Evolutionary conservation across 106 monocot species (phyloP), one percentile per base, ranked within the genome.

Genomic region (Cymbidium sinense): DNA sequence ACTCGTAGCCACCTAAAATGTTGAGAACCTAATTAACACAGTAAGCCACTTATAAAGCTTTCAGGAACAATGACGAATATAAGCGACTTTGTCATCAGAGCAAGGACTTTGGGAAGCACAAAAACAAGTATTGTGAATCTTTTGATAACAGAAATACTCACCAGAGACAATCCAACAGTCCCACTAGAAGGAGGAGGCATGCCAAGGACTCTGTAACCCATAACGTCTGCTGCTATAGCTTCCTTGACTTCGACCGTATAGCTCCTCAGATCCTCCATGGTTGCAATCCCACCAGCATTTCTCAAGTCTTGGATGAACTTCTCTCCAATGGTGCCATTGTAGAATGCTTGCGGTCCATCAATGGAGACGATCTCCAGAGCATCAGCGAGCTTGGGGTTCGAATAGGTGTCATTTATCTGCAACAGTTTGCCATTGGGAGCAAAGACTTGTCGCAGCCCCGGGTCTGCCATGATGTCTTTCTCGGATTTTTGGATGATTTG

Each of bases 121-220:
- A 47, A 47, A 11, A 47, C 13, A 13, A 39, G 37, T 39, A 39
- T 39, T 39, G 37, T 39, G 0, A 39, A 39, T 39, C 3, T 39
- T n/a, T 39, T 47, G 11, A 47, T 47, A 23, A 23, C 28, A 50
- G 70, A 50, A 83, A 88, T 25, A 74, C 86, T 84, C 34, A 99
- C 99, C 88, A 99, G 50, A 21, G 94, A 43, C 81, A 99, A 79
- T 67, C 99, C 94, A 44, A 94, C 79, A n/a, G 92, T 90, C 36
- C 99, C 99, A 76, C 86, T 85, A 20, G 99, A 99, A 8, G 95
- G 99, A 0, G 89, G 95, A 6, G 94, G 99, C 99, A 99, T 92
- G 18, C 99, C 99, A 44, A 92, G 77, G 34, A 99, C 70, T 15
- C 71, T 90, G 71, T 84, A 92, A 12, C 99, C 98, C 85, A 95